Evolutionary conservation across 164 flowering plant species (phyloP).

Genomic region (Aristolochia californica): DNA sequence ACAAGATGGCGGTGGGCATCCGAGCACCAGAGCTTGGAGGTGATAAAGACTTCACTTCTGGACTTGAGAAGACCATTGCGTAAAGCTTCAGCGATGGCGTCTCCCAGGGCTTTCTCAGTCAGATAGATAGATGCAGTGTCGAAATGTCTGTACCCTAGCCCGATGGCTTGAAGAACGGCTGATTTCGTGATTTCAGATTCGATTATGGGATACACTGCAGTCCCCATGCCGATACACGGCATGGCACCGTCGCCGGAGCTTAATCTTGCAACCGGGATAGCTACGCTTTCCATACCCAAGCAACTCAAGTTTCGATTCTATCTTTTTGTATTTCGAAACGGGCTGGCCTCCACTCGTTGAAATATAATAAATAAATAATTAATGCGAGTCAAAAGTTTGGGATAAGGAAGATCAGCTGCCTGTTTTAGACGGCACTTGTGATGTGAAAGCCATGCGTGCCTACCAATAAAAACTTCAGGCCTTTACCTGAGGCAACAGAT

Average conservation of each 20-base stretch:
- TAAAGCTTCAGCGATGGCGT: constrained; percentile 12
- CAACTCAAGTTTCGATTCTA: no score
- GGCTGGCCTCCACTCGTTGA: no score
- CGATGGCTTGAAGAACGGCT: constrained; percentile 10
- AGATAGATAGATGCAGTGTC: constrained; percentile 12
- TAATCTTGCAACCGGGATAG: neutral
- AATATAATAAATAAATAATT: no score
- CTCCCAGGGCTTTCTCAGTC: constrained; percentile 14
- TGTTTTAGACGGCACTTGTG: no score
- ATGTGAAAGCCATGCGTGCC: no score
- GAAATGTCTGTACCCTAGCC: constrained; percentile 18
- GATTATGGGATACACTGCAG: constrained; percentile 8
- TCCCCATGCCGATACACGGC: constrained; percentile 13
- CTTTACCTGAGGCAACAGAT: no score
- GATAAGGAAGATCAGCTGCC: no score
- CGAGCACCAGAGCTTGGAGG: constrained; percentile 19
- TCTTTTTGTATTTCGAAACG: no score
- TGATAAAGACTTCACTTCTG: constrained; percentile 14
- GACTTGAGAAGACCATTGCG: constrained; percentile 7
- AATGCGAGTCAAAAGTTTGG: no score
- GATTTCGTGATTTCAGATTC: neutral
- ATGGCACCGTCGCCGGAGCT: constrained; percentile 1
- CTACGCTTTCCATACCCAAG: neutral
- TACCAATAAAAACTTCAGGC: no score
- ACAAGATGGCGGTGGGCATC: constrained; percentile 11